phyloP scores from a whole-genome alignment of 2,329 filamentous ascomycete species.

The Incumbomyces lentus region DNA sequence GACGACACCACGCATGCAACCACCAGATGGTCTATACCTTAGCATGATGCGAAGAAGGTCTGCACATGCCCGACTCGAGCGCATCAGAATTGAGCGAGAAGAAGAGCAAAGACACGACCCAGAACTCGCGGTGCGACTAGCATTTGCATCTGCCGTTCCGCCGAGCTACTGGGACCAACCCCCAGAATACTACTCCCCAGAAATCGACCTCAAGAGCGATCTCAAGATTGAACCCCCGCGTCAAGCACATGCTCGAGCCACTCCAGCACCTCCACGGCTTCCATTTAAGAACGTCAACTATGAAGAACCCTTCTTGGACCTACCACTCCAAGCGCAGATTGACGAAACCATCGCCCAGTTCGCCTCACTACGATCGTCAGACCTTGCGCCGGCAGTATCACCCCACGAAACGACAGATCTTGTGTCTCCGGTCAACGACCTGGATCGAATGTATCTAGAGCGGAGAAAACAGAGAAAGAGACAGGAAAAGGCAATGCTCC shows the following conservation, averaged over 20 bases:
- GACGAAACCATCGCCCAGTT: constrained; percentile 4
- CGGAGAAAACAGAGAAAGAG: constrained; percentile 1
- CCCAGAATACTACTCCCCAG: constrained; percentile 9
- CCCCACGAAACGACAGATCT: not conserved
- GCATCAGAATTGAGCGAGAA: constrained; percentile 1
- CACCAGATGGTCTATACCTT: constrained; percentile 4
- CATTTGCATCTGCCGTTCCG: constrained; percentile 13
- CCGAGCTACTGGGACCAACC: constrained; percentile 14
- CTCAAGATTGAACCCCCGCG: not conserved
- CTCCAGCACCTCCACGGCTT: not conserved
- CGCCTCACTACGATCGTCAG: not conserved
- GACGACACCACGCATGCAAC: constrained; percentile 9
- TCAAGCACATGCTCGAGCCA: not conserved
- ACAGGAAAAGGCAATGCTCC: too few species aligned
- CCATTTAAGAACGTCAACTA: not conserved
- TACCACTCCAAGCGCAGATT: not conserved
- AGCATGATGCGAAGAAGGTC: constrained; percentile 9
- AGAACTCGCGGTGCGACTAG: constrained; percentile 9
- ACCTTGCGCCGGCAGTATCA: not conserved
- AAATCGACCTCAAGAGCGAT: not conserved
- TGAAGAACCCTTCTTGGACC: not conserved
- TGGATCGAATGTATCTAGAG: not conserved
- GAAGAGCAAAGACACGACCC: not conserved
- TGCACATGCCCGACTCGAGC: constrained; percentile 10
- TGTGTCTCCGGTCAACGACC: not conserved